phyloP scores from a whole-genome alignment of 2,329 filamentous ascomycete genomes.

The Phaeosphaeriaceae sp. region DNA sequence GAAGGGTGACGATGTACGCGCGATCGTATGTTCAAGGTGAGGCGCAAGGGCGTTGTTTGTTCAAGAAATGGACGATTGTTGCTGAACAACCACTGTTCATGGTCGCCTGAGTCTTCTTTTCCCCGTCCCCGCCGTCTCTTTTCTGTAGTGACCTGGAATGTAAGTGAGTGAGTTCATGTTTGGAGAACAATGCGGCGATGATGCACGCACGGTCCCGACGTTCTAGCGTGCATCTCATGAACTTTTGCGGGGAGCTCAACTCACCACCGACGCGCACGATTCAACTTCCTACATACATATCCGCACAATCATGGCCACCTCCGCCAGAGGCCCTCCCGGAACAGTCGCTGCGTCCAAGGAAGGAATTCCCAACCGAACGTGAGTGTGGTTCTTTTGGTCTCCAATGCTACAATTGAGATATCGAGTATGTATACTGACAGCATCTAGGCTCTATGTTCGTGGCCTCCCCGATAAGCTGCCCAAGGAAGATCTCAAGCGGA shows the following conservation, averaged over 20 bases:
- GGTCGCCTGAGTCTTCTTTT: not conserved
- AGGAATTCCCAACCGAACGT: constrained; percentile 44
- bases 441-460: constrained; percentile 79
- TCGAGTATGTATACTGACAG: constrained; percentile 18
- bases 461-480: constrained; percentile 91
- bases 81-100: constrained; percentile 1
- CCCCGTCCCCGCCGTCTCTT: not conserved
- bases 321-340: constrained; percentile 32
- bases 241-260: constrained; percentile 38
- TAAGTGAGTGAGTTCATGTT: constrained; percentile 9
- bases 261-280: constrained; percentile 17
- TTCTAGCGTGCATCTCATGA: constrained; percentile 24
- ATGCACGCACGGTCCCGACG: constrained; percentile 24
- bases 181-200: constrained; percentile 16
- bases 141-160: not conserved
- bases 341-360: constrained; percentile 27
- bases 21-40: constrained; percentile 3
- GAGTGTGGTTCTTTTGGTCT: constrained; percentile 12
- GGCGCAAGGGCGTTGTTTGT: constrained; percentile 6
- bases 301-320: constrained; percentile 33
- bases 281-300: constrained; percentile 6
- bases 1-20: not conserved
- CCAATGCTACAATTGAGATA: not conserved
- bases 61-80: not conserved
- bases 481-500: constrained; percentile 85